Evolutionary conservation across 768 basidiomycete species (phyloP), one percentile per base, ranked within the genome.

Genomic region (Tricholoma furcatifolium): DNA sequence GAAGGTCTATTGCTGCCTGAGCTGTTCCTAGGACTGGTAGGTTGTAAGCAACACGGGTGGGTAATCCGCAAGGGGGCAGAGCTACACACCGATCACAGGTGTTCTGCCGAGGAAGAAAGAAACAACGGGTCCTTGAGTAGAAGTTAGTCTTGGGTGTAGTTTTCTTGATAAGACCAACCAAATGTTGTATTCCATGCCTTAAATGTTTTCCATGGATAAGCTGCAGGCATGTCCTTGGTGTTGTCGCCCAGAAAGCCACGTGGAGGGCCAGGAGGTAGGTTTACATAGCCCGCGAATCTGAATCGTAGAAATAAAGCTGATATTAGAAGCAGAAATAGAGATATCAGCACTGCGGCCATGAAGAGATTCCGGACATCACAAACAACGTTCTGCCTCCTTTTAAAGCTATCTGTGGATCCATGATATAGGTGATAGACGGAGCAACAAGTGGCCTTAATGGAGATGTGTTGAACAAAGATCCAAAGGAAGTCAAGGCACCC

Each of bases 1-100:
- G 42, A 6, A 72, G 57, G 35, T 72, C 69, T 1, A 60, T 65
- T 1, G 68, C 69, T 12, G 62, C 63, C 47, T 66, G 59, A 5
- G 63, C 50, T 6, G 62, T 66, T n/a, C 67, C 69, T 5, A 66
- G 60, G 3, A 66, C 66, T 51, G 2, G 5, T 18, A 32, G 9
- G n/a, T 2, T 20, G 21, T 43, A 7, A 65, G 20, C 23, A 18
- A 23, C 11, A n/a, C 36, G 10, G 10, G 45, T 24, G 34, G 35
- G 6, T n/a, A n/a, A n/a, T n/a, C n/a, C n/a, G n/a, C 43, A 6
- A 1, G 23, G 20, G 15, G 14, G 14, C 17, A 15, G 20, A 0
- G 21, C 34, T 20, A 31, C 51, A 46, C 39, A 64, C 63, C 61
- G 5, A 64, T 54, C 20, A 60, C 60, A n/a, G 59, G 57, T 24